Conservation (phyloP, 2,329 filamentous ascomycete species). For the Davidsoniella eucalypti region DNA sequence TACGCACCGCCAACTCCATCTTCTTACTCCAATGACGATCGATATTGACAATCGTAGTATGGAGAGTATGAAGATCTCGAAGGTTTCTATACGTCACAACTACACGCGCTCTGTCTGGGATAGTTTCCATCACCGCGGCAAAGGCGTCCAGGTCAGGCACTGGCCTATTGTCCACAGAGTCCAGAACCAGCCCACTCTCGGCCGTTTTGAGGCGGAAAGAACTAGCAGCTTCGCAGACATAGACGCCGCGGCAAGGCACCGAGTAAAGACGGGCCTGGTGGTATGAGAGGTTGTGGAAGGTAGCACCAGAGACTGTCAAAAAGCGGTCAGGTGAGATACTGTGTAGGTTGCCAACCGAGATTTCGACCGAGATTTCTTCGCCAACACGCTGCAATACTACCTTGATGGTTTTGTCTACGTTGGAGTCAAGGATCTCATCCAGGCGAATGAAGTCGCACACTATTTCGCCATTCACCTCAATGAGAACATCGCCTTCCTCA, state of each 20-base stretch:
- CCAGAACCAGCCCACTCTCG: constrained; percentile 84
- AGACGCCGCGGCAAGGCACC: constrained; percentile 81
- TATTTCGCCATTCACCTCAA: constrained; percentile 86
- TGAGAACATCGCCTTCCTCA: constrained; percentile 82
- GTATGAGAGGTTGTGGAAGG: constrained; percentile 93
- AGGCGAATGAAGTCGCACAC: constrained; percentile 84
- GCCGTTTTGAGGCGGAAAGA: constrained; percentile 89
- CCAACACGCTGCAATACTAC: constrained; percentile 80
- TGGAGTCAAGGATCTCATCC: constrained; percentile 82
- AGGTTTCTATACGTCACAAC: constrained; percentile 95
- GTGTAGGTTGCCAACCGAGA: constrained; percentile 79
- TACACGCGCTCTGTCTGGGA: constrained; percentile 68
- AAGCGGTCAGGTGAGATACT: constrained; percentile 91
- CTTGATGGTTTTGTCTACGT: constrained; percentile 60
- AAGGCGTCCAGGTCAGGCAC: constrained; percentile 79
- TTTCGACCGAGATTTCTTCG: constrained; percentile 67
- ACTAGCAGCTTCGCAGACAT: constrained; percentile 83
- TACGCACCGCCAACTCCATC: constrained; percentile 83
- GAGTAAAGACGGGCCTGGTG: constrained; percentile 94
- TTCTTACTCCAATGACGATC: constrained; percentile 93
- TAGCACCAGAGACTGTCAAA: constrained; percentile 80
- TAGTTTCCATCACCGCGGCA: constrained; percentile 74
- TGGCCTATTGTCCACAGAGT: constrained; percentile 81
- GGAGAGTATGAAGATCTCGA: constrained; percentile 81
- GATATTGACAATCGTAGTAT: constrained; percentile 81